Conservation (phyloP, 106 monocot genomes). For the Cymbidium sinense region DNA sequence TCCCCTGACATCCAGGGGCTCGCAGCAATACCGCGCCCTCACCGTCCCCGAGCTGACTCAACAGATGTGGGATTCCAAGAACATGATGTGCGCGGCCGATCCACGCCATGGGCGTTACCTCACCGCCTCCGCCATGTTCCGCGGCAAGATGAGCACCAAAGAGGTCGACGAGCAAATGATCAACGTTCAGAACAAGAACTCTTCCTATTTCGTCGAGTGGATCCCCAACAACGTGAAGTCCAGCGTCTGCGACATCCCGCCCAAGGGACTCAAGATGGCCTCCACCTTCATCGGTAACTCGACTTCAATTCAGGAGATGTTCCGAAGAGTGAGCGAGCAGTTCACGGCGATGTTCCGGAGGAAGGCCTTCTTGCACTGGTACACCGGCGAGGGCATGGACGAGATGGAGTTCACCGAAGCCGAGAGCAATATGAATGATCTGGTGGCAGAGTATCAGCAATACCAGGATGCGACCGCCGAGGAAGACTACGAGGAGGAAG, state of each 20-base stretch:
- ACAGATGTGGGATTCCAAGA: conserved; percentile 84
- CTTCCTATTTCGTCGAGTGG: conserved; percentile 81
- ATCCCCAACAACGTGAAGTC: conserved; percentile 82
- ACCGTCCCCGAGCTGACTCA: conserved; percentile 41
- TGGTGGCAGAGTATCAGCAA: conserved; percentile 17
- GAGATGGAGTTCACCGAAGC: conserved; percentile 21
- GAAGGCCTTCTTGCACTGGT: conserved; percentile 19
- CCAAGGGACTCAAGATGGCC: conserved; percentile 13
- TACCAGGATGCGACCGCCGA: conserved; percentile 17
- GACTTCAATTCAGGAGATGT: conserved; percentile 16
- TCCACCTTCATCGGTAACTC: conserved; percentile 14
- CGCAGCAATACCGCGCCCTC: conserved; percentile 16
- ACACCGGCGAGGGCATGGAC: conserved; percentile 17
- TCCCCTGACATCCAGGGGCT: conserved; percentile 8
- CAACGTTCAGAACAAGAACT: conserved; percentile 86
- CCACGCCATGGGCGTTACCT: conserved; percentile 68
- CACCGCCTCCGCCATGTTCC: conserved; percentile 78
- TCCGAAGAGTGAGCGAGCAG: conserved; percentile 14
- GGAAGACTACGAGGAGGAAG: conserved; percentile 9
- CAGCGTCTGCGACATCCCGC: conserved; percentile 59
- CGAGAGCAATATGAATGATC: conserved; percentile 18
- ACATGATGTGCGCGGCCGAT: conserved; percentile 86
- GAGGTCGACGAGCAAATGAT: conserved; percentile 85
- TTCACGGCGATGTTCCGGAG: conserved; percentile 15
- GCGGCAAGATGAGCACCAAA: conserved; percentile 76